Evolutionary conservation across 148 eudicot genomes (phyloP), one percentile per base, ranked within the genome.

Genomic region (Rhododendron molle): DNA sequence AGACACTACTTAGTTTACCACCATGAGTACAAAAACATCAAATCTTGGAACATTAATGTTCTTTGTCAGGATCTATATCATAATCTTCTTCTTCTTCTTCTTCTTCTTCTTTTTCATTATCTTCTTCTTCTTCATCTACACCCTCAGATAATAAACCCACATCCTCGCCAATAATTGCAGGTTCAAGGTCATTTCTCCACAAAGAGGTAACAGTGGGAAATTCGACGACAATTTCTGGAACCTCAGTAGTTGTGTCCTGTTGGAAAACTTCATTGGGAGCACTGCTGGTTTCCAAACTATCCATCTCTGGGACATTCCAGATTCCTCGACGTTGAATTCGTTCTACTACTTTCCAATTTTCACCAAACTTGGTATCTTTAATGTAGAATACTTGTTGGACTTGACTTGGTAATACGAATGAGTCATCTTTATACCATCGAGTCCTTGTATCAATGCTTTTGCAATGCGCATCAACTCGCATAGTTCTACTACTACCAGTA

Each of bases 291-390:
- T 58, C 28, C 20, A 18, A 28, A 44, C 52, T 26, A 58, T 62
- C 50, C 32, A 36, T 36, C 52, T 34, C 76, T 38, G 32, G 54
- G 0, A 82, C 32, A 40, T 82, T 72, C 74, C 54, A 82, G 23
- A 82, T 58, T 58, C 52, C 82, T 80, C 65, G 38, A 28, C 10
- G 4, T 23, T 47, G 4, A 26, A 60, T 23, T 20, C 5, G 73
- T 58, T 81, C 69, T 3, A 81, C 28, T 4, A 81, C n/a, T 32
- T 81, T 81, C 72, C 83, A 81, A 5, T 81, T 34, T 8, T 21
- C 83, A 58, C 72, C 72, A 15, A 81, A 26, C 38, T 81, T 81
- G 62, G 83, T 81, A 32, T 81, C 73, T 34, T 58, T 18, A 38
- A 81, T 3, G 11, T 81, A 56, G 72, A 81, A 58, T n/a, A 81